phyloP scores from a whole-genome alignment of 108 stramenopile species.

The Fistulifera solaris region DNA sequence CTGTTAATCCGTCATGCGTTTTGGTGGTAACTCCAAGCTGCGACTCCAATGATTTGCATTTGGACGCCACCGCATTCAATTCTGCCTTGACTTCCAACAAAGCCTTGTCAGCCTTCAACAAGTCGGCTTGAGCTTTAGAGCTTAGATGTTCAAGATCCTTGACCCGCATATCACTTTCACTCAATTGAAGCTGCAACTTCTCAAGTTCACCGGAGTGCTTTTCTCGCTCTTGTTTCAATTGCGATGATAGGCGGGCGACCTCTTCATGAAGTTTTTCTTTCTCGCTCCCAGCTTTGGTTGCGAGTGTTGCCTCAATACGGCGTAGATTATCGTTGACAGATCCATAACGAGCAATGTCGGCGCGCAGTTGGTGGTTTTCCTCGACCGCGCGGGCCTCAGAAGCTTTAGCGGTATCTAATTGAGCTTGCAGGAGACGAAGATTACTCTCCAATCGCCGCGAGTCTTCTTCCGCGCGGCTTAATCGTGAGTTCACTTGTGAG shows the following conservation, averaged over 20 bases:
- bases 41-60: constrained; percentile 31
- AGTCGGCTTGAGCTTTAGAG: constrained; percentile 7
- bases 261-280: constrained; percentile 42
- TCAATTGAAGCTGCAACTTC: constrained; percentile 23
- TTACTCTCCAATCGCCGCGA: constrained; percentile 34
- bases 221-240: constrained; percentile 20
- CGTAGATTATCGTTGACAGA: constrained; percentile 60
- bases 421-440: constrained; percentile 44
- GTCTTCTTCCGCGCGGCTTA: constrained; percentile 39
- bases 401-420: constrained; percentile 52
- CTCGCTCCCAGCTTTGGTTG: constrained; percentile 48
- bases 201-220: constrained; percentile 32
- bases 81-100: constrained; percentile 4
- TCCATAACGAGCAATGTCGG: constrained; percentile 61
- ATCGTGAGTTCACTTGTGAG: constrained; percentile 36
- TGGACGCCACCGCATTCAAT: constrained; percentile 11
- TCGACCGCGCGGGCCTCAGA: constrained; percentile 45
- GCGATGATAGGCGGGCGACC: constrained; percentile 19
- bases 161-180: constrained; percentile 38
- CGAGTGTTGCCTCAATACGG: constrained; percentile 69
- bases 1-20: neutral
- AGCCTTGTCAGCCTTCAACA: constrained; percentile 1
- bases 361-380: constrained; percentile 48
- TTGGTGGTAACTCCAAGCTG: constrained; percentile 25
- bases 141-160: constrained; percentile 26